phyloP scores from a whole-genome alignment of 257 asterid genomes.

The Penstemon newberryi region DNA sequence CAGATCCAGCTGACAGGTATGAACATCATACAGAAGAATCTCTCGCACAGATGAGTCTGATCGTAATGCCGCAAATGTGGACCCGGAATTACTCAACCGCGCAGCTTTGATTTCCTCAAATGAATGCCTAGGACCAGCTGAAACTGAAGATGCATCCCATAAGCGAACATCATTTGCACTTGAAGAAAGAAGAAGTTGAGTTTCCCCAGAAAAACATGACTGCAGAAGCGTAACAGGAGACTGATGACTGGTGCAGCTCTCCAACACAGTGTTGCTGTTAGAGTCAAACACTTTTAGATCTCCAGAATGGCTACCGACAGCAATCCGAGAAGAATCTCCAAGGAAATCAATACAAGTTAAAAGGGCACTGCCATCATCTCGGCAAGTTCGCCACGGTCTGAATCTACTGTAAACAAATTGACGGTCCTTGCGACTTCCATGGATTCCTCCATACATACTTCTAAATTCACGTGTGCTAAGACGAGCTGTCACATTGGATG shows the following conservation, averaged over 20 bases:
- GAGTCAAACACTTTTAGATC: conserved; percentile 85
- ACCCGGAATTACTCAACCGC: conserved; percentile 75
- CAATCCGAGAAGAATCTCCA: conserved; percentile 82
- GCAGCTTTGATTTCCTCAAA: conserved; percentile 91
- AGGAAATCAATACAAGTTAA: conserved; percentile 81
- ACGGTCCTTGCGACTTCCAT: conserved; percentile 90
- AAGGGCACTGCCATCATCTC: conserved; percentile 70
- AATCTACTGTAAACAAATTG: conserved; percentile 92
- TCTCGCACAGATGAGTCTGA: conserved; percentile 72
- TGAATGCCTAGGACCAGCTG: conserved; percentile 84
- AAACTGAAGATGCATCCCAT: conserved; percentile 80
- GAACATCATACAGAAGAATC: conserved; percentile 78
- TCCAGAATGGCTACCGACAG: conserved; percentile 85
- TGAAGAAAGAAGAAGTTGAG: conserved; percentile 77
- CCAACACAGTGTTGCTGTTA: conserved; percentile 69
- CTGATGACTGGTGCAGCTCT: conserved; percentile 80
- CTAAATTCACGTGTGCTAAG: conserved; percentile 85
- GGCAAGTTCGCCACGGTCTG: conserved; percentile 97
- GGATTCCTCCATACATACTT: conserved; percentile 72
- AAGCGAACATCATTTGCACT: conserved; percentile 79
- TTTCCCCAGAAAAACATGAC: conserved; percentile 61
- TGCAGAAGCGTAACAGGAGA: conserved; percentile 79
- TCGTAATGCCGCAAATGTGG: conserved; percentile 69
- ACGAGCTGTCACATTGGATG: conserved; percentile 87
- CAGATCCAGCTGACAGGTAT: conserved; percentile 64